Conservation (phyloP, 2,329 filamentous ascomycete genomes). For the Aspergillus novofumigatus region DNA sequence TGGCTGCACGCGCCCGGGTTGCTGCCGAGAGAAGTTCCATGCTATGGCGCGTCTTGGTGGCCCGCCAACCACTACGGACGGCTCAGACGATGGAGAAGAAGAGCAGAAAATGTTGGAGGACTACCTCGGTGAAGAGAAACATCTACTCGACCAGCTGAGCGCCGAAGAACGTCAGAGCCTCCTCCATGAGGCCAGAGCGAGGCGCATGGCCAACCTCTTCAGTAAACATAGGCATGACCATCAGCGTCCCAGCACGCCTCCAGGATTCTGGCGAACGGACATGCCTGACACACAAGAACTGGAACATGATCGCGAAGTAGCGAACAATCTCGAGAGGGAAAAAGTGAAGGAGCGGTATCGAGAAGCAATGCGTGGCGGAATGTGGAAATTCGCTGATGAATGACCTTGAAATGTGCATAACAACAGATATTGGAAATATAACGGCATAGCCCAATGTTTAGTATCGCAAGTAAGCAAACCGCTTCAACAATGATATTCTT, state of each 20-base stretch:
- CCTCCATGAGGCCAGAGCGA: slow-evolving; percentile 71
- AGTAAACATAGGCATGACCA: slow-evolving; percentile 76
- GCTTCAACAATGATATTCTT: no score
- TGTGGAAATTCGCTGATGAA: slow-evolving; percentile 81
- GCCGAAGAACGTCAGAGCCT: slow-evolving; percentile 59
- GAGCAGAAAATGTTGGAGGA: slow-evolving; percentile 44
- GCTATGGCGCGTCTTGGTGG: slow-evolving; percentile 53
- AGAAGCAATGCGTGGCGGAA: slow-evolving; percentile 76
- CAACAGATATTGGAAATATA: not conserved
- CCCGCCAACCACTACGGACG: slow-evolving; percentile 23
- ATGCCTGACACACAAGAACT: slow-evolving; percentile 86
- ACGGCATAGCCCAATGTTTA: not conserved
- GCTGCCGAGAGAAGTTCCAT: slow-evolving; percentile 70
- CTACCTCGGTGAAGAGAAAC: slow-evolving; percentile 46
- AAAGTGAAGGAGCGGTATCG: slow-evolving; percentile 69
- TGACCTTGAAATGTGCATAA: slow-evolving; percentile 24
- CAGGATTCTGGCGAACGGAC: slow-evolving; percentile 86
- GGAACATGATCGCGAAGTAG: slow-evolving; percentile 60
- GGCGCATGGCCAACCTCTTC: slow-evolving; percentile 67
- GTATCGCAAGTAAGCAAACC: not conserved
- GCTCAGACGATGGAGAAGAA: slow-evolving; percentile 6
- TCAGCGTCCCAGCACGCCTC: slow-evolving; percentile 67
- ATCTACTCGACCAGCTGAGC: slow-evolving; percentile 47
- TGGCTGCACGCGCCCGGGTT: slow-evolving; percentile 70
- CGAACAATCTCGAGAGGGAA: slow-evolving; percentile 58